Base-by-base conservation (phyloP, 2,329 filamentous ascomycete species). In the Achaetomium macrosporum region DNA sequence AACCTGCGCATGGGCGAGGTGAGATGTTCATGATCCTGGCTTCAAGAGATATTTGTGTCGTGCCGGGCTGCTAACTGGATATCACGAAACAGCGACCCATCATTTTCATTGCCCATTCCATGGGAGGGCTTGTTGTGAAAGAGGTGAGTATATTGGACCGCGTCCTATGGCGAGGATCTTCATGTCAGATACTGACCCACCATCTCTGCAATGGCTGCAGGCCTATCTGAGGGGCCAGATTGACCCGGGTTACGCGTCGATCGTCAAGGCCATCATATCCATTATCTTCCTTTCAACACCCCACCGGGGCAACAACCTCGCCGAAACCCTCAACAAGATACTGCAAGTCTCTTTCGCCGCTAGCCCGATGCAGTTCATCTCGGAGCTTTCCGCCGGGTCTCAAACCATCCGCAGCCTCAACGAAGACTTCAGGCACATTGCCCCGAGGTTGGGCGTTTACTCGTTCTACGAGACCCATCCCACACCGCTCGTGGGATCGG, bases 251-350 rank as follows among this genome's bases (percentile, higher is more conserved):
- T 67, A 63, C 25, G 33, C 59, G 10, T 19, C 54, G 5, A 65
- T 68, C 45, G 60, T 67, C 45, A 61, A 60, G 8, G 51, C 60
- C 1, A 55, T 68, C 2, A 53, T 50, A 0, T 60, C 61, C 2
- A 66, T 69, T 16, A 55, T 62, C 0, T 70, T 69, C 42, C 57
- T 69, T 1, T 57, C 68, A 0, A 70, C 68, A 2, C 67, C 66
- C 3, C 66, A 70, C 50, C 62, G 66, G 0, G 67, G 66, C 3
- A 62, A 62, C 2, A 52, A 65, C 36, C 50, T 67, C 1, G 66
- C 66, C 0, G 55, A 65, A 13, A 63, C 61, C 1, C 50, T 70
- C 11, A 69, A 69, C 25, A 47, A 55, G 1, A 62, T 69, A 1
- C 51, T 69, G 2, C 54, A 61, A 40, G 47, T 47, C 12, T 54